Base-by-base conservation (phyloP, 2,329 filamentous ascomycete genomes). In the Phyllosticta citrichinensis region DNA sequence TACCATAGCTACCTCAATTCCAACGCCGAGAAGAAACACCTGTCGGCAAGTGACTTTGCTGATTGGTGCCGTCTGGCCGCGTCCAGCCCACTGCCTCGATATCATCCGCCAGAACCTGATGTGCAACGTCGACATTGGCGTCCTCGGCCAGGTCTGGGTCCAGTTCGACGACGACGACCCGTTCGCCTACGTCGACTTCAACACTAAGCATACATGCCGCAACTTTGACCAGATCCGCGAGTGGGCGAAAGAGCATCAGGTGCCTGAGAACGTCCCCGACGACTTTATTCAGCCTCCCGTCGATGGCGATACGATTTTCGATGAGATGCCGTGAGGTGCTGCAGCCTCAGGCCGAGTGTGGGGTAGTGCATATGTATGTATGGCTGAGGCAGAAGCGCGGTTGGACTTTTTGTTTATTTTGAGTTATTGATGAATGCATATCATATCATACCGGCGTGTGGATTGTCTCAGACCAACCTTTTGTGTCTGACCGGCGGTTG, bases 61-160 rank as follows among this genome's bases (percentile, higher is more conserved):
- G 27, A 30, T 40, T 12, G 6, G 27, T 22, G 22, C 22, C 22
- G 22, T 3, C 22, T 22, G 22, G 22, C 22, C 22, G 22, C 22
- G 22, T 3, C 22, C 56, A 81, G 78, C 79, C 5, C 83, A 87
- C 63, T 87, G 84, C 62, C 73, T 86, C 33, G 84, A 87, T 64
- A 82, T 81, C 3, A 62, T 87, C 53, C 80, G 83, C 0, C 83
- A 87, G 67, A 80, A 84, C 17, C 75, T 87, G 14, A 86, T 86
- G 81, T 87, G 84, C 70, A 82, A 79, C 27, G 75, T 81, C 20
- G 84, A 87, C 64, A 79, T 82, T 2, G 83, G 79, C 1, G 77
- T 87, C 0, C 74, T 86, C 0, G 83, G 83, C 12, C 83, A 87
- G 65, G 77, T 86, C 5, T 87, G 83, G 83, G 40, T 47, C 14